Percentiles rank a stretch among this genome's conserved stretches.
Conservation (phyloP, 257 asterid species). For the Nicotiana knightiana region DNA sequence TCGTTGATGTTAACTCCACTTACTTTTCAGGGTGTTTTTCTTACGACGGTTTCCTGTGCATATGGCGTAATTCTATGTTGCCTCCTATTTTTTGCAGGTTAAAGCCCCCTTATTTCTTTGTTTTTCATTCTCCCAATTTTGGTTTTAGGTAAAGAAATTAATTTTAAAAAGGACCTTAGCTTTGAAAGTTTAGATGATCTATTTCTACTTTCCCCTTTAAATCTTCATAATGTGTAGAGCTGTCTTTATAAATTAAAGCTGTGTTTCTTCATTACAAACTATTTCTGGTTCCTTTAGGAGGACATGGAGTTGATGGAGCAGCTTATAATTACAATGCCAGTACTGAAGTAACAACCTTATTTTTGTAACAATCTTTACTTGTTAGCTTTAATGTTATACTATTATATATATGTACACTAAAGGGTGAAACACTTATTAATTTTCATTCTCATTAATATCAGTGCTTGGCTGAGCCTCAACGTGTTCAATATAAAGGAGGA, state of each 20-base stretch:
- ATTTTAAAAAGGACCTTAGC: background rate
- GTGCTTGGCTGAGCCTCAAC: background rate
- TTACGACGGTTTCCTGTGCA: background rate
- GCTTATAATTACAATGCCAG: background rate
- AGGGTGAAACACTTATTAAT: background rate
- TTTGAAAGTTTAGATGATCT: background rate
- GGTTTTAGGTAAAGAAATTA: background rate
- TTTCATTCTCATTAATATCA: background rate
- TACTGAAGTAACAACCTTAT: background rate
- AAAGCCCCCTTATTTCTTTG: background rate
- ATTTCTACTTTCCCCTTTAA: background rate
- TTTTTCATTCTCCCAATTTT: background rate
- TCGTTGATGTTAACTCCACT: background rate
- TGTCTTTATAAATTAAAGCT: background rate
- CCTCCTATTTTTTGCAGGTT: background rate
- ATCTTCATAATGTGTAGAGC: background rate
- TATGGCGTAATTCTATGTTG: conserved; percentile 6
- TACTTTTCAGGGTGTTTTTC: background rate
- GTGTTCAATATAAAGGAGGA: conserved; percentile 6
- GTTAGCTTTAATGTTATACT: background rate
- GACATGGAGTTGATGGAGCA: background rate
- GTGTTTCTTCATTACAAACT: background rate
- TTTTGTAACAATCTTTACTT: background rate
- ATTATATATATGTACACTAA: background rate
- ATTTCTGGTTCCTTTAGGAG: background rate